These are phyloP conservation scores for Zalaria sp. DNA, from an alignment of 2,329 filamentous ascomycete genomes.

Conservation along the genomic window DNA sequence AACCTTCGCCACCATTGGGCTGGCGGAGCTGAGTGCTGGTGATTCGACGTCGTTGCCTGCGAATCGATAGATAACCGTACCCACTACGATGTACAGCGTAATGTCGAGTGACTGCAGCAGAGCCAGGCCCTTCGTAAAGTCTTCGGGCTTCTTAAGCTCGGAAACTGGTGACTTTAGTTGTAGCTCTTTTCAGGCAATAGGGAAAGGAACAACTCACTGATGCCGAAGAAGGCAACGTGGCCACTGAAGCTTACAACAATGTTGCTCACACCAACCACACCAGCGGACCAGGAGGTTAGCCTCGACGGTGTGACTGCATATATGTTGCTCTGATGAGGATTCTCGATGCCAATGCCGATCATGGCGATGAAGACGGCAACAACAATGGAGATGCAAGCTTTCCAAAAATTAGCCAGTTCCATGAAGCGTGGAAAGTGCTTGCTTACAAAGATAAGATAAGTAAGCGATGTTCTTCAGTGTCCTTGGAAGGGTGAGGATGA, in stretches of 20 bases:
- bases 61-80: conserved; percentile 52
- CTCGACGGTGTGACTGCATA: conserved; percentile 26
- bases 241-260: conserved; percentile 34
- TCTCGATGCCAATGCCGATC: conserved; percentile 44
- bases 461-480: conserved; percentile 50
- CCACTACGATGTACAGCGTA: conserved; percentile 47
- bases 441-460: conserved; percentile 44
- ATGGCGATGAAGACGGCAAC: conserved; percentile 51
- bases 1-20: conserved; percentile 41
- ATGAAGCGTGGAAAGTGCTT: conserved; percentile 8
- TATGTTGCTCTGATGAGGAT: conserved; percentile 23
- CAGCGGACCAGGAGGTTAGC: conserved; percentile 30
- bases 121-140: conserved; percentile 49
- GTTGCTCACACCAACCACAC: conserved; percentile 48
- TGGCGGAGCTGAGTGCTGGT: conserved; percentile 51
- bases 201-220: conserved; percentile 21
- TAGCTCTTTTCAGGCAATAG: too few relatives aligned
- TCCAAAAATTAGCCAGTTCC: conserved; percentile 6
- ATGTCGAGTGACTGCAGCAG: conserved; percentile 46
- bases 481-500: conserved; percentile 44
- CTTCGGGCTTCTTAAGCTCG: conserved; percentile 46
- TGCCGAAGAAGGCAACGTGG: conserved; percentile 46
- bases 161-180: conserved; percentile 20
- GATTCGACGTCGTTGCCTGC: conserved; percentile 47
- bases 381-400: conserved; percentile 49